Evolutionary conservation across 305 asterid genomes (phyloP), one percentile per base, ranked within the genome.

Genomic region (Ajuga reptans): DNA sequence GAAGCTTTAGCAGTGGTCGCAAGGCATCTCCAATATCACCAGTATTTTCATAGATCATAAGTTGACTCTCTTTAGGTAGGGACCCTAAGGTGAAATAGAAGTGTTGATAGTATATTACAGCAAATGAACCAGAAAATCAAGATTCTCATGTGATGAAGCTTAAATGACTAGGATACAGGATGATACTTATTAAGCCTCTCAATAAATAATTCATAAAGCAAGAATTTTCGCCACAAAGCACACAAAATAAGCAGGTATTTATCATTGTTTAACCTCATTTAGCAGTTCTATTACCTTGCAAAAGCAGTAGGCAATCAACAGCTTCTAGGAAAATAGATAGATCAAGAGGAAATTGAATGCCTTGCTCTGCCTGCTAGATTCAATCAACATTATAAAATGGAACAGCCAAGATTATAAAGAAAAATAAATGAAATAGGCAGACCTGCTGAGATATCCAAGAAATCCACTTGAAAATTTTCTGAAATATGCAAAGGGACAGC

Each of bases 371-470:
- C 96, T 89, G 96, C 85, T 75, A 70, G 54, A 63, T 49, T 34
- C 67, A 59, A 72, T 66, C 69, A 75, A 59, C 77, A 74, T 73
- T 72, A 77, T 31, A 49, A 57, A 79, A 65, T 34, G 46, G 59
- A 72, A 54, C 1, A 57, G 41, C 41, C 52, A 45, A 61, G 29
- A 39, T 64, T 27, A 62, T 52, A 69, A 69, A 57, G 70, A 68
- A 37, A 41, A 66, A 16, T 64, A 37, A 61, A 61, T 36, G 12
- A 42, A 50, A 51, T 66, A 49, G 56, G 42, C 81, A 70, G 77
- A 90, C 99, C 97, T 90, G 95, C 78, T 84, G 89, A 75, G 50
- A 71, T 72, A 93, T 77, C 99, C 99, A 93, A 70, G 79, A 83
- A 60, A 89, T 80, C 99, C 99, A 93, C 73, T 79, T 77, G 71